These are phyloP conservation scores for Soucietia sequanensis DNA, from an alignment of 805 yeast genomes.

Conservation along the genomic window DNA sequence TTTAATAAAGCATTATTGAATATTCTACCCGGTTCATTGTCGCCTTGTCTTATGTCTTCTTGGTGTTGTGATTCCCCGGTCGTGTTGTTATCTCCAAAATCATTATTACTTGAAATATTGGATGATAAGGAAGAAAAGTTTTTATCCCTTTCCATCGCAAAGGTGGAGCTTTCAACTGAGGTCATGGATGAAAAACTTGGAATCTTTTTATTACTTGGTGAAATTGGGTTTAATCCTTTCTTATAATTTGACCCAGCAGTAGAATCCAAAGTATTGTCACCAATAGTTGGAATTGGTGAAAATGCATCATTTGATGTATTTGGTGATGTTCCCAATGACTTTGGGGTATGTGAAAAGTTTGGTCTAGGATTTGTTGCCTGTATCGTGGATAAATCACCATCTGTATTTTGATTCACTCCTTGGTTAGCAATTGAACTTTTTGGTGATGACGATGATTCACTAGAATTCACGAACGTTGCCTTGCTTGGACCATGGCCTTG, in stretches of 20 bases:
- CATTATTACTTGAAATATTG: constrained; percentile 3
- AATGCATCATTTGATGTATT: constrained; percentile 4
- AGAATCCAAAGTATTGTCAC: not conserved
- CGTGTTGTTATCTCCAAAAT: not conserved
- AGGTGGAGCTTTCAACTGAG: constrained; percentile 3
- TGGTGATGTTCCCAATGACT: constrained; percentile 4
- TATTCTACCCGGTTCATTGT: constrained; percentile 4
- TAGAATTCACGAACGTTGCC: not conserved
- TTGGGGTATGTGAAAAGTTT: too few relatives aligned
- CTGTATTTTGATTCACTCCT: too few relatives aligned
- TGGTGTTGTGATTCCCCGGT: too few relatives aligned
- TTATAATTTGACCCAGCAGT: not conserved
- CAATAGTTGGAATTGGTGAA: not conserved
- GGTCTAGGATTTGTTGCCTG: too few relatives aligned
- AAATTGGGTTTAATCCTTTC: not conserved
- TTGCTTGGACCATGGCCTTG: constrained; percentile 14
- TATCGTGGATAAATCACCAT: too few relatives aligned
- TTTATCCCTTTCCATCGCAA: constrained; percentile 4
- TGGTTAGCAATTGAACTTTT: too few relatives aligned
- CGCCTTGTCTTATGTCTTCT: too few relatives aligned
- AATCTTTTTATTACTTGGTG: constrained; percentile 1
- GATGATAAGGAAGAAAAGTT: constrained; percentile 7
- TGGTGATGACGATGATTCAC: too few relatives aligned
- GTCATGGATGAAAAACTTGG: constrained; percentile 4
- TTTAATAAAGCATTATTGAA: constrained; percentile 26